Evolutionary conservation across 306 rosid genomes (phyloP), one percentile per base, ranked within the genome.

Genomic region (Acacia crassicarpa): DNA sequence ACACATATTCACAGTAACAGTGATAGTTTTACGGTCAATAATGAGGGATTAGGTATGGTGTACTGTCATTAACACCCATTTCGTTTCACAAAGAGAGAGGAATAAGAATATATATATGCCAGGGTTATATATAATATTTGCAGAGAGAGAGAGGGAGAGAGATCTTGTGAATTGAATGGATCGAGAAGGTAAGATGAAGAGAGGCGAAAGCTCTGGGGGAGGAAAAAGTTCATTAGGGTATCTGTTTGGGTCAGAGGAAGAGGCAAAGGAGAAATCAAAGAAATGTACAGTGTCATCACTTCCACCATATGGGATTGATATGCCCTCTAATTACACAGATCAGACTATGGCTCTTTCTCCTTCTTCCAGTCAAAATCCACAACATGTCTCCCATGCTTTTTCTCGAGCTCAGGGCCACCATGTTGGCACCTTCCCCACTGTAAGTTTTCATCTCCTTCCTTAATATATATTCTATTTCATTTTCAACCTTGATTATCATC

Each of bases 181-280:
- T 54, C 61, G 61, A 6, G 61, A 54, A 70, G 8, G 61, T 20
- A 74, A 35, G 78, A 92, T 89, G 97, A 92, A 91, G 77, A 87
- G 94, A 89, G 94, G 97, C 20, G 94, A 78, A 62, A 90, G 92
- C 88, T 83, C 30, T 33, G 97, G 93, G 12, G 94, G 97, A 7
- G 97, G 93, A 32, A 90, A 82, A 23, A 92, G 97, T 67, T 92
- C 94, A 1, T 84, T 92, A 85, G 94, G 94, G 38, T 92, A 90
- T 49, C 92, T 92, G 12, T 92, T 92, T 77, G 88, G 93, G 2
- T 86, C 91, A n/a, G 94, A 89, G 71, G 90, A 89, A 69, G 41
- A 85, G 38, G 86, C 89, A 59, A 85, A 14, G 51, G 75, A 86
- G 53, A 4, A 4, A 48, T 51, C 41, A 38, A 38, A 38, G 41